phyloP scores from a whole-genome alignment of 2,329 filamentous ascomycete species.

The Botryotinia convoluta region DNA sequence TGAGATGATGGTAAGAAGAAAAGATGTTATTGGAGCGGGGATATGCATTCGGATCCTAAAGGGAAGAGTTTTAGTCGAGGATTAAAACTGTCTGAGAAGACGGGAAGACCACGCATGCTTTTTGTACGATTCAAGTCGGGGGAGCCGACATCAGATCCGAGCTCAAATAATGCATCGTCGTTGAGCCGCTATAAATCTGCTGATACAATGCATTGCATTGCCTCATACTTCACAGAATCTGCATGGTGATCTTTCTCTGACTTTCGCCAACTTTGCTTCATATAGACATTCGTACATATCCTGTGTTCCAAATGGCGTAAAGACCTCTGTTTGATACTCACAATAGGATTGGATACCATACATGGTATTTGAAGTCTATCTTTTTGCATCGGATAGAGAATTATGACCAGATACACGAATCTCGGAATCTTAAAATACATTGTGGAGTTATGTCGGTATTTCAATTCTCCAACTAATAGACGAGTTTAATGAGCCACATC shows the following conservation, averaged over 20 bases:
- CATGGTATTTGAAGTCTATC: background rate
- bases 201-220: background rate
- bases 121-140: background rate
- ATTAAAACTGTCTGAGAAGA: background rate
- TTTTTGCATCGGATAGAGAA: background rate
- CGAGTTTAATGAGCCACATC: conserved; percentile 13
- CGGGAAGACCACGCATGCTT: background rate
- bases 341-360: background rate
- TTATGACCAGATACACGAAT: background rate
- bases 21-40: background rate
- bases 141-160: background rate
- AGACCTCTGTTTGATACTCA: background rate
- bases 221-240: background rate
- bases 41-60: background rate
- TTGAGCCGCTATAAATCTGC: no score
- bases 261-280: background rate
- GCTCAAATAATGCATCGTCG: background rate
- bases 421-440: background rate
- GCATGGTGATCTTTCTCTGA: background rate
- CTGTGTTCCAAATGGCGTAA: background rate
- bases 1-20: background rate
- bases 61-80: background rate
- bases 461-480: background rate
- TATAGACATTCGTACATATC: background rate
- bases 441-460: background rate